phyloP scores from a whole-genome alignment of 805 yeast species.

The Wickerhamiella cacticola region DNA sequence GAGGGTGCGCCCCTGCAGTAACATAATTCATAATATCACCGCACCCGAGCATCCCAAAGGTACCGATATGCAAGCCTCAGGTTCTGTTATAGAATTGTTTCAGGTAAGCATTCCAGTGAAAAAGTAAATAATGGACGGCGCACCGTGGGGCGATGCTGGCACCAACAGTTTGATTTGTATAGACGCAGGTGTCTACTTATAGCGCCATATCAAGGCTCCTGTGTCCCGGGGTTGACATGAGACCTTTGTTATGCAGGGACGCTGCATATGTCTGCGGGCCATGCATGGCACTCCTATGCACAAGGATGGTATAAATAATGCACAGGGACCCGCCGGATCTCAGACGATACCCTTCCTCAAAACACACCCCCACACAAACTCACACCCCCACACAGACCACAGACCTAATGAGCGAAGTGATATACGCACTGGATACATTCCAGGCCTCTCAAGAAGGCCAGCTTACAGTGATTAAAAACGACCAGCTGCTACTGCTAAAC shows the following conservation, averaged over 20 bases:
- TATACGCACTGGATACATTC: conserved; percentile 80
- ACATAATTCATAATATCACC: not conserved
- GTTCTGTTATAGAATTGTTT: not conserved
- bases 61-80: conserved; percentile 1
- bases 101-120: conserved; percentile 3
- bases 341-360: not conserved
- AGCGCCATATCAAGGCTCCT: no score
- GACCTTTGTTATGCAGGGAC: conserved; percentile 5
- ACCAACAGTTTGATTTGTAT: no score
- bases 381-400: not conserved
- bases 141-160: no score
- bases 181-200: no score
- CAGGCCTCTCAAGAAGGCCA: conserved; percentile 90
- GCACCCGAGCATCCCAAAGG: not conserved
- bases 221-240: conserved; percentile 2
- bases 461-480: conserved; percentile 66
- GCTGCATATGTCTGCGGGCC: conserved; percentile 3
- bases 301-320: not conserved
- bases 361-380: not conserved
- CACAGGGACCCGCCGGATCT: not conserved
- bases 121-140: no score
- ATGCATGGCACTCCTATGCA: not conserved
- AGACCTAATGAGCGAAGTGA: conserved; percentile 17
- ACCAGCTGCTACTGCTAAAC: conserved; percentile 66
- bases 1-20: not conserved